Evolutionary conservation across 768 basidiomycete genomes (phyloP).

Genomic region (Leccinum disarticulatum): DNA sequence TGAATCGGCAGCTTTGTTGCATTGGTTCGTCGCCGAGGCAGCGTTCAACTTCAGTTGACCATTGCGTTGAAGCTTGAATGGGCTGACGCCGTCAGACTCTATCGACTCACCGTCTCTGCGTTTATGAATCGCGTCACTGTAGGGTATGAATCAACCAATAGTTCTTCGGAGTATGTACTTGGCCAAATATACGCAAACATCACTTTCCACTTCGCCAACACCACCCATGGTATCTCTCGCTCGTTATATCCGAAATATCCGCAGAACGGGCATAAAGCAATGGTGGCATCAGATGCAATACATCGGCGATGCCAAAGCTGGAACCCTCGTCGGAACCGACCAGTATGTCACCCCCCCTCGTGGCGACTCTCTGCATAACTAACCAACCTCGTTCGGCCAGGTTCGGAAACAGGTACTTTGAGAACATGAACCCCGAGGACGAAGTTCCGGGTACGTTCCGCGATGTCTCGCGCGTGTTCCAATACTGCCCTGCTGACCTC

Average conservation of each 20-base stretch:
- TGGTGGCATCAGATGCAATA: slow-evolving; percentile 94
- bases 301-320: slow-evolving; percentile 92
- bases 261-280: slow-evolving; percentile 73
- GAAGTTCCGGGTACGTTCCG: slow-evolving; percentile 76
- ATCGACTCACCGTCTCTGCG: too few species aligned
- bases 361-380: neutral
- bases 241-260: slow-evolving; percentile 75
- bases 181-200: slow-evolving; percentile 28
- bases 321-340: slow-evolving; percentile 72
- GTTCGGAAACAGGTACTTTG: slow-evolving; percentile 93
- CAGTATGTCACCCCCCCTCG: slow-evolving; percentile 54
- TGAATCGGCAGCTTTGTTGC: too few species aligned
- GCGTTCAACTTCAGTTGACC: too few species aligned
- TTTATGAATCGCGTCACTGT: too few species aligned
- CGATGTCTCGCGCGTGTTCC: neutral
- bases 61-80: too few species aligned
- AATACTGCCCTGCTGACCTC: neutral
- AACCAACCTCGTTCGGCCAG: slow-evolving; percentile 37
- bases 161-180: neutral
- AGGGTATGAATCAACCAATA: too few species aligned
- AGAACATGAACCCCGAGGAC: slow-evolving; percentile 84
- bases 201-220: slow-evolving; percentile 4
- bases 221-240: slow-evolving; percentile 64
- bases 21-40: too few species aligned
- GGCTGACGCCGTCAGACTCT: too few species aligned